Evolutionary conservation across 257 asterid species (phyloP).

Genomic region (Petunia axillaris): DNA sequence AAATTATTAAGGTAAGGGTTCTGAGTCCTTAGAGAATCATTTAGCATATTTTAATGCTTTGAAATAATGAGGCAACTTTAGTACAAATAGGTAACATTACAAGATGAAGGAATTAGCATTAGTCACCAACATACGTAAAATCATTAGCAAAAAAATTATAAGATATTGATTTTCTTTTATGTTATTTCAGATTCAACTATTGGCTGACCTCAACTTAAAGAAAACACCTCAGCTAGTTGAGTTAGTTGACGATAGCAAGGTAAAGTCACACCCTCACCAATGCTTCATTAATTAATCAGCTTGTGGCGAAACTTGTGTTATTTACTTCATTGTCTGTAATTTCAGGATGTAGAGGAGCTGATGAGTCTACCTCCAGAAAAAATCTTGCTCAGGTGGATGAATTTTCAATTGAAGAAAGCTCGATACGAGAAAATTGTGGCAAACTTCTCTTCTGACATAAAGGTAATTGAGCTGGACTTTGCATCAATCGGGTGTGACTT

Average conservation of each 20-base stretch:
- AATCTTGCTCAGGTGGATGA: slow-evolving; percentile 96
- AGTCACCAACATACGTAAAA: not conserved
- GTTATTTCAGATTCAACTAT: slow-evolving; percentile 57
- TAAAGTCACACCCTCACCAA: slow-evolving; percentile 35
- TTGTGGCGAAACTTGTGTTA: not conserved
- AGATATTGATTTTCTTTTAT: slow-evolving; percentile 25
- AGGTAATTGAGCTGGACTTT: slow-evolving; percentile 53
- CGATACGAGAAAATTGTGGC: slow-evolving; percentile 76
- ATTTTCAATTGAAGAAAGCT: slow-evolving; percentile 87
- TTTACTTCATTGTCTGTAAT: slow-evolving; percentile 27
- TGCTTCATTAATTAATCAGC: not conserved
- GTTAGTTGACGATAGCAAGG: slow-evolving; percentile 91
- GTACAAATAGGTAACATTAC: not conserved
- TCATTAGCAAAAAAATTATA: not conserved
- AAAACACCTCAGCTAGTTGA: slow-evolving; percentile 80
- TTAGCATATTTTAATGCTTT: not conserved
- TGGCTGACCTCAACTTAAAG: slow-evolving; percentile 31
- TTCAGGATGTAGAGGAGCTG: slow-evolving; percentile 92
- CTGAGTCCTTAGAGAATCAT: not conserved
- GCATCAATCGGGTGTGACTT: not conserved
- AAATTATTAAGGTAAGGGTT: slow-evolving; percentile 85
- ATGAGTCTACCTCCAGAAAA: slow-evolving; percentile 97
- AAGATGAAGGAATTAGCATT: slow-evolving; percentile 6
- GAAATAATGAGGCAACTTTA: not conserved
- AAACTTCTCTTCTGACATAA: slow-evolving; percentile 93